Base-by-base conservation (phyloP, 768 basidiomycete genomes). In the Lentinula sp. region DNA sequence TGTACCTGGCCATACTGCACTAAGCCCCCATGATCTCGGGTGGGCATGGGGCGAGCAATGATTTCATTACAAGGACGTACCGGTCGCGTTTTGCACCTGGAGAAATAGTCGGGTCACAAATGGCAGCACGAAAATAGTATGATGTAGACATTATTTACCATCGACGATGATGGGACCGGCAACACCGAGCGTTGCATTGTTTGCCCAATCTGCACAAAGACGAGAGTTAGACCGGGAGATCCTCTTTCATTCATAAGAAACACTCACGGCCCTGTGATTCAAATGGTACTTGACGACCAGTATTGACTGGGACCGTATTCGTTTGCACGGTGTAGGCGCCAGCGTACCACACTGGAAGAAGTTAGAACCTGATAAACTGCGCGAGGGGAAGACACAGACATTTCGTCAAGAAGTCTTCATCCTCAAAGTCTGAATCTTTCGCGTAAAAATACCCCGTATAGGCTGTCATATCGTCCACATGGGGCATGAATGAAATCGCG, bases 151-250 rank as follows among this genome's bases (percentile, higher is more conserved):
- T 3, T 6, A 18, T 61, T 9, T n/a, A 57, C 79, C 79, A 62
- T 86, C 84, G 3, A 86, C 82, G 55, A 86, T 83, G 45, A 85
- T 85, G 5, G 85, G 83, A 0, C 83, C 83, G 5, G 79, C 81
- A 9, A 84, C 74, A 3, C 84, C 84, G 2, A 84, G 71, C 0
- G 73, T 79, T 4, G 81, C 83, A 60, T 83, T 80, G 64, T 85
- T 84, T 28, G 73, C 74, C 83, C 84, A 85, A 23, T 74, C 82
- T 79, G 23, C 13, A 9, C 4, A 50, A 43, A 28, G 20, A 43
- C 8, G 2, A 58, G 23, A 28, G 8, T 55, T 45, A 45, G 52
- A n/a, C 13, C 2, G 3, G 46, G 33, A 23, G 4, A 50, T 16
- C 12, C 5, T 16, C 52, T n/a, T 35, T 2, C 35, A 4, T 33